phyloP scores from a whole-genome alignment of 139 green algal species.

The Tetratostichococcus sp. region DNA sequence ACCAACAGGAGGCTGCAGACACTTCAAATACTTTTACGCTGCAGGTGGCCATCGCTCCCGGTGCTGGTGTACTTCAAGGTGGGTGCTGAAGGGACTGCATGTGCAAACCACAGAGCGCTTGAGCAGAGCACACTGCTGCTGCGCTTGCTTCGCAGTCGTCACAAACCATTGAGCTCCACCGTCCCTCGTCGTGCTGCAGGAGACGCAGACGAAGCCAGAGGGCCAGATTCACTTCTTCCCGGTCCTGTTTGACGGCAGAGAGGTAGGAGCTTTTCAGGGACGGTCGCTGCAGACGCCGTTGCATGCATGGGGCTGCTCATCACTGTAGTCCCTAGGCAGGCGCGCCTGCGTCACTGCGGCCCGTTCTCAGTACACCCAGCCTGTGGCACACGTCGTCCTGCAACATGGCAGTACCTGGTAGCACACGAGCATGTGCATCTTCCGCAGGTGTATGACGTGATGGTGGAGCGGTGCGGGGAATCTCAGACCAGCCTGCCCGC shows the following conservation, averaged over 20 bases:
- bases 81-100: neutral
- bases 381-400: too few relatives aligned
- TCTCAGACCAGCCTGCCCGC: constrained; percentile 46
- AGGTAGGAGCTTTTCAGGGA: neutral
- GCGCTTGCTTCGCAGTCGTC: too few relatives aligned
- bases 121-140: too few relatives aligned
- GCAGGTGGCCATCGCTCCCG: constrained; percentile 90
- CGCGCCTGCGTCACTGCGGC: too few relatives aligned
- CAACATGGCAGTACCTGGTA: too few relatives aligned
- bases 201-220: constrained; percentile 95
- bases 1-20: neutral
- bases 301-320: too few relatives aligned
- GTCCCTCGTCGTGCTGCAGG: constrained; percentile 44
- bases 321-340: too few relatives aligned
- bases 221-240: constrained; percentile 98
- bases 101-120: too few relatives aligned
- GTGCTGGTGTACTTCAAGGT: constrained; percentile 98
- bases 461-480: constrained; percentile 75
- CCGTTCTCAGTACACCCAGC: too few relatives aligned
- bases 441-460: constrained; percentile 81
- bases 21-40: neutral
- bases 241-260: constrained; percentile 80
- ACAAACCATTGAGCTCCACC: too few relatives aligned
- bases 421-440: too few relatives aligned
- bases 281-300: too few relatives aligned